Base-by-base conservation (phyloP, 208 protist species). In the Leishmania aethiopica region DNA sequence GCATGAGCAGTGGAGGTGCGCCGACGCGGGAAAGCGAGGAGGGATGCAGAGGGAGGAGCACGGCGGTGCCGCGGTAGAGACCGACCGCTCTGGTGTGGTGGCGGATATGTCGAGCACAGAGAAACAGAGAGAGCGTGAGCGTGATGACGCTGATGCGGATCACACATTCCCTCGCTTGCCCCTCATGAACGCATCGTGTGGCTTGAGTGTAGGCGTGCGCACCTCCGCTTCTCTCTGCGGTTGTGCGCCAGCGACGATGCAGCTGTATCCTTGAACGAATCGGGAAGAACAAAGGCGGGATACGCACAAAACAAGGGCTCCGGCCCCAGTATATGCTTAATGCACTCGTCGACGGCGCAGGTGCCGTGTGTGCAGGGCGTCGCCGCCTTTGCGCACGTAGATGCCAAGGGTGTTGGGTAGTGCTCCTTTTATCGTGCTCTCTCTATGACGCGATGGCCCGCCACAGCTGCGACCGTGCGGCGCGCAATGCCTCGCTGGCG, bases 371-470 rank as follows among this genome's bases (percentile, higher is more conserved):
- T 35, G 70, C 37, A 51, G 42, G n/a, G 17, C 13, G 45, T n/a
- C 11, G 45, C 47, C 32, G 45, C 1, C 47, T 25, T 74, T 37
- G 70, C 45, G 8, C 70, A 22, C 42, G 45, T 28, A 28, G 40
- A 53, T 74, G 25, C 70, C 70, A 53, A 74, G 3, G 70, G 42
- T 35, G 25, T 8, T 47, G 7, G 25, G 13, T 15, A 17, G 17
- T 37, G 0, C 25, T 28, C 15, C 32, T 22, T 42, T 5, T 37
- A 17, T 19, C 66, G 13, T 72, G 66, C 66, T 35, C 69, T 51
- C 62, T 55, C 70, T 74, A 74, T 74, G 70, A 55, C 32, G 2
- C 25, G 42, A 74, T 74, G 47, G 55, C 8, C 40, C 70, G 45
- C 45, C 28, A 28, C 22, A 53, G 70, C 70, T 74, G 42, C 45